Conservation (phyloP, 805 yeast species). For the Henningerozyma blattae region DNA sequence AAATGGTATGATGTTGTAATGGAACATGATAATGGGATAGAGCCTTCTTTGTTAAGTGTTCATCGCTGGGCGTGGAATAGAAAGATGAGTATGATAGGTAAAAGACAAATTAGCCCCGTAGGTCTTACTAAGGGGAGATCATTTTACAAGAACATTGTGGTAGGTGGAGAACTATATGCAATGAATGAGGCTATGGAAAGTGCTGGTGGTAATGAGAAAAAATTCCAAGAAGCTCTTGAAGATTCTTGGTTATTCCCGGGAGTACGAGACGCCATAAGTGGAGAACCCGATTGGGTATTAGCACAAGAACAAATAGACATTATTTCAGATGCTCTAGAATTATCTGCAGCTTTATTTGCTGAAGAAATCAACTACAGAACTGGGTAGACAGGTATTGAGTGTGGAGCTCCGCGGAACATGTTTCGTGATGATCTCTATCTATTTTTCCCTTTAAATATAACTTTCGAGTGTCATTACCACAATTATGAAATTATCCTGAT, state of each 20-base stretch:
- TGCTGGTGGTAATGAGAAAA: slow-evolving; percentile 6
- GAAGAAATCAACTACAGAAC: slow-evolving; percentile 14
- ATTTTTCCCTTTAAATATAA: too few species aligned
- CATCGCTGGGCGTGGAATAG: slow-evolving; percentile 75
- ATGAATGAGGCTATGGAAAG: slow-evolving; percentile 33
- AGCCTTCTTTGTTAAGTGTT: slow-evolving; percentile 60
- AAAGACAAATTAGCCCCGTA: slow-evolving; percentile 33
- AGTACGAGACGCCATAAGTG: slow-evolving; percentile 53
- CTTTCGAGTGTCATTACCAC: too few species aligned
- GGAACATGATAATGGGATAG: slow-evolving; percentile 42
- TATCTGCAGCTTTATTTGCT: slow-evolving; percentile 21
- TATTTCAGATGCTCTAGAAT: slow-evolving; percentile 27
- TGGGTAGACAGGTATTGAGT: too few species aligned
- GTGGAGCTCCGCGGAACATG: too few species aligned
- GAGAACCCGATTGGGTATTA: slow-evolving; percentile 33
- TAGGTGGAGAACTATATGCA: slow-evolving; percentile 55
- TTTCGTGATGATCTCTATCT: too few species aligned
- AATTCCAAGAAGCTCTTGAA: slow-evolving; percentile 8
- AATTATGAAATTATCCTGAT: too few species aligned
- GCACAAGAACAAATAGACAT: slow-evolving; percentile 44
- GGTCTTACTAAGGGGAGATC: slow-evolving; percentile 40
- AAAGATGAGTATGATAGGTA: slow-evolving; percentile 45
- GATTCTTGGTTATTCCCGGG: slow-evolving; percentile 65
- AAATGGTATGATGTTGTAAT: slow-evolving; percentile 52
- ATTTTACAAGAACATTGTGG: slow-evolving; percentile 55